These are phyloP conservation scores for Termitomyces sp. DNA, from an alignment of 768 basidiomycete species.

Conservation along the genomic window DNA sequence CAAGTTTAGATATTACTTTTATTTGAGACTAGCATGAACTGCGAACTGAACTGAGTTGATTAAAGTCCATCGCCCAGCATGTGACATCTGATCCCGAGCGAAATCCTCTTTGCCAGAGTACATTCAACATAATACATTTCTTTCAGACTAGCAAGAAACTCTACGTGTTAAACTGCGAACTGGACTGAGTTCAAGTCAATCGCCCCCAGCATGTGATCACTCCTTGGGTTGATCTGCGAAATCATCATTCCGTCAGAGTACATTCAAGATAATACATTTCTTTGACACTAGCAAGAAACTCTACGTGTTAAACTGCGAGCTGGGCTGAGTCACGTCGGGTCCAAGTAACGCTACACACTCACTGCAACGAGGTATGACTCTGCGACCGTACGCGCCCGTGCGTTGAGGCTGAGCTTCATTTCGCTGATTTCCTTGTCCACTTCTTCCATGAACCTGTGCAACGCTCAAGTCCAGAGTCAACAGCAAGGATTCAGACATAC, in stretches of 20 bases:
- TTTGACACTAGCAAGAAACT: neutral
- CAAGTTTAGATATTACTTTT: too few relatives aligned
- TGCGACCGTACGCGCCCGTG: conserved; percentile 93
- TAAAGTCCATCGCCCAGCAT: too few relatives aligned
- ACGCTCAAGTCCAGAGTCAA: conserved; percentile 6
- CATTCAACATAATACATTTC: neutral
- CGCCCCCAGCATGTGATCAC: too few relatives aligned
- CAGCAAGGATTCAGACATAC: conserved; percentile 37
- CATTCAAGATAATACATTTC: neutral
- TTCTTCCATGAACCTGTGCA: conserved; percentile 90
- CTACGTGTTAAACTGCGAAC: conserved; percentile 35
- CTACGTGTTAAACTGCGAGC: conserved; percentile 35
- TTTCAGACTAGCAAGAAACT: neutral
- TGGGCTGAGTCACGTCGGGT: conserved; percentile 3
- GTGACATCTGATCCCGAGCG: too few relatives aligned
- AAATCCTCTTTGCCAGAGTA: too few relatives aligned
- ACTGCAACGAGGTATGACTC: conserved; percentile 95
- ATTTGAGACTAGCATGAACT: too few relatives aligned
- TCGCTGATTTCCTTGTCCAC: conserved; percentile 99
- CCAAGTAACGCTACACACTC: conserved; percentile 24
- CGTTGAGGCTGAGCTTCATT: conserved; percentile 97
- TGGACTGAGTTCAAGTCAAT: too few relatives aligned
- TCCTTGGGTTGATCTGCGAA: too few relatives aligned
- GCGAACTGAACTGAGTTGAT: too few relatives aligned
- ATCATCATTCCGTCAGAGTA: too few relatives aligned